Evolutionary conservation across 148 eudicot genomes (phyloP).

Genomic region (Polygonum maritimum): DNA sequence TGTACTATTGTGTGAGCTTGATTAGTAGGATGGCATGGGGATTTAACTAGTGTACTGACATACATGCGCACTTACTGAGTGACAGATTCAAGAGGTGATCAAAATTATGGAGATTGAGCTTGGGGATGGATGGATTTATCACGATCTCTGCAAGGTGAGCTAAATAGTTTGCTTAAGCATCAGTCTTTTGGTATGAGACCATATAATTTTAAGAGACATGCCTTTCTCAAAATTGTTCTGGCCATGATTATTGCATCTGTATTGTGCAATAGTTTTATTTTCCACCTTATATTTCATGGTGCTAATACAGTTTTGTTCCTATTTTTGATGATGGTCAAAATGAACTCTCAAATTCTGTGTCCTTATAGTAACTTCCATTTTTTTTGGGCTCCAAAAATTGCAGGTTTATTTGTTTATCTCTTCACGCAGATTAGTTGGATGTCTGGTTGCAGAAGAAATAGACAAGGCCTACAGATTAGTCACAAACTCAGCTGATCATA

Average conservation of each 20-base stretch:
- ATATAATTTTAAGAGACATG: background rate
- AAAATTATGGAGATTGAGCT: constrained; percentile 88
- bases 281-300: background rate
- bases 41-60: background rate
- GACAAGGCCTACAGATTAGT: constrained; percentile 47
- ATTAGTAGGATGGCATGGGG: background rate
- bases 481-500: constrained; percentile 22
- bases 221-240: too few species aligned
- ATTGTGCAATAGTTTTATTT: background rate
- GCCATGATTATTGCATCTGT: background rate
- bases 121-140: constrained; percentile 82
- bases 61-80: background rate
- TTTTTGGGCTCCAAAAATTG: background rate
- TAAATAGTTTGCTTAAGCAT: background rate
- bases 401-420: constrained; percentile 72
- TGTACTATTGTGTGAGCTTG: background rate
- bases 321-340: background rate
- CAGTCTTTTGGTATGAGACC: background rate
- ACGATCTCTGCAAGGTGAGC: constrained; percentile 55
- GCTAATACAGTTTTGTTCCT: background rate
- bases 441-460: constrained; percentile 64
- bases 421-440: constrained; percentile 57
- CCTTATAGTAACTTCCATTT: background rate
- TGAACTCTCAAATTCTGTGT: background rate
- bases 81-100: constrained; percentile 70